Evolutionary conservation across 2,329 filamentous ascomycete species (phyloP), one percentile per base, ranked within the genome.

Genomic region (Epichloe amarillans): DNA sequence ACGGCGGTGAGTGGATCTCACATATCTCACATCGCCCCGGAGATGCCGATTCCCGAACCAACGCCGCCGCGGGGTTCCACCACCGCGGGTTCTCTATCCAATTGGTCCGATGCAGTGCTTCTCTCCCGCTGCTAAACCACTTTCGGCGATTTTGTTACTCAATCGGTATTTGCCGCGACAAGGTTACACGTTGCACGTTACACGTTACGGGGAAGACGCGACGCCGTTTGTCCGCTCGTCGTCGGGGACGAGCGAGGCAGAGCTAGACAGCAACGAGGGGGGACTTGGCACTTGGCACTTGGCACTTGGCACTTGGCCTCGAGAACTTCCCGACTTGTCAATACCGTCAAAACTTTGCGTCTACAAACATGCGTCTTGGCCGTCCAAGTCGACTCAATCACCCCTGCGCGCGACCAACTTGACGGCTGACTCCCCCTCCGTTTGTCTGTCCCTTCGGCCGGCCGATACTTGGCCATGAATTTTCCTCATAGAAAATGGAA

Each of bases 401-500:
- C 15, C 12, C 11, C 46, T 30, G 8, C 30, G 8, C 30, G 30
- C 30, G 10, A 11, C 30, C 30, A 30, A 30, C 3, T 30, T 30
- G 10, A 30, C 35, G 12, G 8, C 21, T 33, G 14, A 23, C 17
- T 12, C n/a, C n/a, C 19, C 23, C 23, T 12, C 26, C 21, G 26
- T 30, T 33, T n/a, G 8, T 21, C 14, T 14, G 11, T 26, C 30
- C 40, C 26, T 41, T 35, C 26, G 26, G 19, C 30, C 38, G 19
- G 30, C 42, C 26, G 17, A n/a, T 36, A n/a, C 41, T 17, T 43
- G 47, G 46, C 26, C 51, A 47, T 46, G 44, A 36, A 40, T 15
- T 57, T 60, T 52, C 50, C 57, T 42, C 49, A 55, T 15, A 50
- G 53, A 35, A 54, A 55, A 36, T 75, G 72, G 69, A 73, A 83